Base-by-base conservation (phyloP, 2,329 filamentous ascomycete genomes). In the Diaporthe caulivora region DNA sequence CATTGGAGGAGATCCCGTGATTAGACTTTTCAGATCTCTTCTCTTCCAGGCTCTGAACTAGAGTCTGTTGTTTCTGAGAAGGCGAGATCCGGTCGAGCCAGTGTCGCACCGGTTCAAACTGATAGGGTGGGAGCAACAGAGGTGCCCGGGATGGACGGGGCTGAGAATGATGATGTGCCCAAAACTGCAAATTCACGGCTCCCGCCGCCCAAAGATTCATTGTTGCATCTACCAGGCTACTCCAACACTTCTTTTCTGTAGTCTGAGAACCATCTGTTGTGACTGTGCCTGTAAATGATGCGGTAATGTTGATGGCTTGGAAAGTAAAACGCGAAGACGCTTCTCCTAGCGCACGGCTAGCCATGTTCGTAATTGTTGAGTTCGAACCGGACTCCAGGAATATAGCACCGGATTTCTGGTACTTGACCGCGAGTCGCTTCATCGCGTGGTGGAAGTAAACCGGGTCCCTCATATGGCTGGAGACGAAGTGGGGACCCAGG, bases 361-460 rank as follows among this genome's bases (percentile, higher is more conserved):
- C 82, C 81, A 86, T 82, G 13, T 53, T 55, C 0, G 81, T 82
- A 26, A 83, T 76, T 9, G 79, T 80, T 1, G 82, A 83, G 72
- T 77, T 81, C 4, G 82, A 84, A 0, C 86, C 86, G 0, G 84
- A 84, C 71, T 88, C 86, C 0, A 86, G 78, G 67, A 77, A 87
- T 26, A 83, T 75, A 15, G 75, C 78, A 0, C 58, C 34, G 0
- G 80, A 78, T 17, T 26, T 1, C 11, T 53, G 51, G 75, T 62
- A 62, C n/a, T 29, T 44, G 37, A 79, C 76, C 24, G 40, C 40
- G 3, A 64, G 40, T 21, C 58, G 24, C 21, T 49, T 5, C 21
- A 64, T 47, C 40, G 58, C 58, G 8, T 64, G 58, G 58, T 64
- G 15, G 58, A 64, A 64, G 24, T 31, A 64, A 3, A 64, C 58